Base-by-base conservation (phyloP, 2,329 filamentous ascomycete species). In the Colletotrichum tamarilloi region DNA sequence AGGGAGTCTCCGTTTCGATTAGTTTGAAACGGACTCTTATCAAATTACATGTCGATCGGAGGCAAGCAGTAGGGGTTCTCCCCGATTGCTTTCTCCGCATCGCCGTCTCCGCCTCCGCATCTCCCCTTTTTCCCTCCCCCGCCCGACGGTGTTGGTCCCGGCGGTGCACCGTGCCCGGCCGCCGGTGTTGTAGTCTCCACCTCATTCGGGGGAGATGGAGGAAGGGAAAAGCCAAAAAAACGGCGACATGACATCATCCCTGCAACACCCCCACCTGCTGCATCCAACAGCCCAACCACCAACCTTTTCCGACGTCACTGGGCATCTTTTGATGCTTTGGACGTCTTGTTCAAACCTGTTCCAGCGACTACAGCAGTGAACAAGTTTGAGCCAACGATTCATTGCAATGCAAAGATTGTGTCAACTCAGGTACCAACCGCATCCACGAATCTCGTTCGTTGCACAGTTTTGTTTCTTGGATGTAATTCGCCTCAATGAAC, bases 61-160 rank as follows among this genome's bases (percentile, higher is more conserved):
- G 19, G 24, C 63, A 46, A 35, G n/a, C 28, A 72, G 63, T 62
- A 57, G 62, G 62, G 49, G 9, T 30, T 19, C 3, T 30, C 22
- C 30, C 49, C 14, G 62, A 30, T 16, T 8, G 26, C n/a, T 32
- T 32, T 55, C 46, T 22, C 24, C 52, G 53, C 11, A 19, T 24
- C 52, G 6, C 62, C 52, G 53, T 38, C 55, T 49, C 71, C 67
- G 71, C 71, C 71, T 73, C 71, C 71, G 67, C 71, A 66, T 66
- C 19, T 26, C 42, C 16, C 24, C 9, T 38, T 11, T 53, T 38
- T n/a, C 26, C 8, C 26, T 26, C 5, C 57, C 57, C 28, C 66
- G 22, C 66, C 58, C 30, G 46, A 30, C 26, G 22, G 28, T 46
- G 53, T 22, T 56, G 71, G 60, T 55, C 46, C 71, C 67, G 60